phyloP scores from a whole-genome alignment of 306 rosid genomes.

The Fragaria iinumae region DNA sequence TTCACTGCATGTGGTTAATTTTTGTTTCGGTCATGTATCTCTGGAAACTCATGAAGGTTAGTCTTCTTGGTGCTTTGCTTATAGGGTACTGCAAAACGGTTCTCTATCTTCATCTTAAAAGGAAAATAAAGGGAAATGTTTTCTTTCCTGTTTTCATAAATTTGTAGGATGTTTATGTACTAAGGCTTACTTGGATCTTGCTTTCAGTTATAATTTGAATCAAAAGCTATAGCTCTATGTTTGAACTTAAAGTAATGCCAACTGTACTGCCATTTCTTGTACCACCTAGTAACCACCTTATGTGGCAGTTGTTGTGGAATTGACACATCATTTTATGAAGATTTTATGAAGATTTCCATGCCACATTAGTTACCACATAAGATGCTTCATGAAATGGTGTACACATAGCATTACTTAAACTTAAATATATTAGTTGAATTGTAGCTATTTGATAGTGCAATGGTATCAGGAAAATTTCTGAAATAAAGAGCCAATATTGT shows the following conservation, averaged over 20 bases:
- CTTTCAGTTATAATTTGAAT: neutral
- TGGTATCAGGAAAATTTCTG: neutral
- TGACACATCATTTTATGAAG: neutral
- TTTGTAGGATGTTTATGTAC: neutral
- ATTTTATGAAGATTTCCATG: neutral
- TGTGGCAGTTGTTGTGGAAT: neutral
- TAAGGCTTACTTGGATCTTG: neutral
- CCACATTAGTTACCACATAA: neutral
- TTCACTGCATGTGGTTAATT: constrained; percentile 14
- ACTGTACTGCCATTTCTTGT: neutral
- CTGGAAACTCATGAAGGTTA: constrained; percentile 6
- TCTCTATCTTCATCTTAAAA: neutral
- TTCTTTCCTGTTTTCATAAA: constrained; percentile 6
- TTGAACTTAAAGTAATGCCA: neutral
- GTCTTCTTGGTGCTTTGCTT: neutral
- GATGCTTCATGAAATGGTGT: neutral
- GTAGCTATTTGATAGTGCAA: neutral
- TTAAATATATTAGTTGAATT: neutral
- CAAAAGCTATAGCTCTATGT: neutral
- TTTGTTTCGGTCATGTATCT: neutral
- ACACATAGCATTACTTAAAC: neutral
- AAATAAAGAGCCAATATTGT: neutral
- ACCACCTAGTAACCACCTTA: neutral
- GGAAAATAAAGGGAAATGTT: neutral
- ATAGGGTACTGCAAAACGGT: neutral